These are phyloP conservation scores for Myriangium duriaei DNA, from an alignment of 2,329 filamentous ascomycete genomes.

Conservation along the genomic window DNA sequence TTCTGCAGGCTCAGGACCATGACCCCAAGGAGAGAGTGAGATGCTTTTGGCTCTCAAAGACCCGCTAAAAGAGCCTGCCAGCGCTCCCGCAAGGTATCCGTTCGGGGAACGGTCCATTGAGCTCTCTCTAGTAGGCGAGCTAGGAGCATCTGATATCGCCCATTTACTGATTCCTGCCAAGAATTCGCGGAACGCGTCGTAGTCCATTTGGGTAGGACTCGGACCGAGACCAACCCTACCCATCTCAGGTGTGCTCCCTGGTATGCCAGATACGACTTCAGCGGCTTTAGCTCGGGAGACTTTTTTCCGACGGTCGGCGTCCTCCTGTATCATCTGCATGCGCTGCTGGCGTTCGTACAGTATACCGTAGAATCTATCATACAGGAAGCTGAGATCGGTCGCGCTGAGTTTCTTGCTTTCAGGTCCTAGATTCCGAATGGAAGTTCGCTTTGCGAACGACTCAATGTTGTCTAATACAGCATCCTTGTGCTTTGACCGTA, in stretches of 20 bases:
- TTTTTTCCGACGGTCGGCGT: conserved; percentile 53
- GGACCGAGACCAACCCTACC: conserved; percentile 79
- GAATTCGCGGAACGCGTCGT: conserved; percentile 90
- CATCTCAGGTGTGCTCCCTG: conserved; percentile 52
- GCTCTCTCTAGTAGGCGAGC: conserved; percentile 40
- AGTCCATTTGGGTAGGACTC: conserved; percentile 91
- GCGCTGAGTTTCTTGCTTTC: conserved; percentile 83
- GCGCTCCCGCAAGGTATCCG: conserved; percentile 32
- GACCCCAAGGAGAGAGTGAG: conserved; percentile 43
- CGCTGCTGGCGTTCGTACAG: conserved; percentile 86
- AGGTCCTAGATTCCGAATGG: conserved; percentile 85
- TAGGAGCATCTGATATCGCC: conserved; percentile 79
- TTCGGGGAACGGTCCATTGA: conserved; percentile 40
- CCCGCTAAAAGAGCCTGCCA: too few relatives aligned
- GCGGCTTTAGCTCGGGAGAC: conserved; percentile 44
- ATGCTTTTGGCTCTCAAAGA: conserved; percentile 29
- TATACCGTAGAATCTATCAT: conserved; percentile 86
- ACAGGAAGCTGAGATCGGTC: conserved; percentile 78
- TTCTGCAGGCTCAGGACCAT: conserved; percentile 61
- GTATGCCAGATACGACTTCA: conserved; percentile 36
- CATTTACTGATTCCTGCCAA: conserved; percentile 77
- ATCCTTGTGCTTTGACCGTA: conserved; percentile 85
- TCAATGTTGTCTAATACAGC: conserved; percentile 92
- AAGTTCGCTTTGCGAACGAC: conserved; percentile 91
- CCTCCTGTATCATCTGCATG: conserved; percentile 54